These are phyloP conservation scores for Athelia psychrophila DNA, from an alignment of 1,284 basidiomycete species.

Conservation along the genomic window DNA sequence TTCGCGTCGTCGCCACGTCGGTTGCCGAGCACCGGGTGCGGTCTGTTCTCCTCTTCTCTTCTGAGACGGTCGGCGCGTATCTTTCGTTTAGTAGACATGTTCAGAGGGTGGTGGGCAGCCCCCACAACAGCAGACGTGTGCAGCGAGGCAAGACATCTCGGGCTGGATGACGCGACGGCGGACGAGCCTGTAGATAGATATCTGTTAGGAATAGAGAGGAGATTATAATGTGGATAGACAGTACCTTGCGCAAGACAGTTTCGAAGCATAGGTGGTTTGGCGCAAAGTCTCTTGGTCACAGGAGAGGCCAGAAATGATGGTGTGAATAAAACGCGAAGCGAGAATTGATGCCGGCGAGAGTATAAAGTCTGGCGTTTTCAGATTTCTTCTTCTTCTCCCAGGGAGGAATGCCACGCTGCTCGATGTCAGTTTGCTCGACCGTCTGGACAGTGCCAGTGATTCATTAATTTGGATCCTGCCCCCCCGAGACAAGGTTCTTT, in stretches of 20 bases:
- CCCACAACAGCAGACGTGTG: slow-evolving; percentile 53
- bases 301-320: too few relatives aligned
- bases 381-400: slow-evolving; percentile 27
- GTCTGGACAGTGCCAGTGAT: slow-evolving; percentile 50
- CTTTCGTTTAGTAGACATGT: neutral
- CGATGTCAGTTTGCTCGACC: slow-evolving; percentile 36
- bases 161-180: slow-evolving; percentile 40
- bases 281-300: too few relatives aligned
- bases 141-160: slow-evolving; percentile 31
- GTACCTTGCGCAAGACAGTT: slow-evolving; percentile 28
- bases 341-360: slow-evolving; percentile 2
- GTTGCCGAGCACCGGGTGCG: slow-evolving; percentile 74
- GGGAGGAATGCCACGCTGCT: slow-evolving; percentile 48
- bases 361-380: slow-evolving; percentile 23
- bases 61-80: slow-evolving; percentile 22
- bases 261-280: slow-evolving; percentile 29
- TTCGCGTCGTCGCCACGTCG: slow-evolving; percentile 57
- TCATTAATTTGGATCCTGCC: slow-evolving; percentile 38
- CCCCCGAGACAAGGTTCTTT: slow-evolving; percentile 35
- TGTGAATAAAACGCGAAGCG: slow-evolving; percentile 10
- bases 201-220: neutral
- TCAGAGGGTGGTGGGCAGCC: slow-evolving; percentile 15
- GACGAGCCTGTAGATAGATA: slow-evolving; percentile 34
- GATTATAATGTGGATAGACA: neutral
- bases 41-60: slow-evolving; percentile 45